Evolutionary conservation across 2,329 filamentous ascomycete species (phyloP).

Genomic region (Colletotrichum cuscutae): DNA sequence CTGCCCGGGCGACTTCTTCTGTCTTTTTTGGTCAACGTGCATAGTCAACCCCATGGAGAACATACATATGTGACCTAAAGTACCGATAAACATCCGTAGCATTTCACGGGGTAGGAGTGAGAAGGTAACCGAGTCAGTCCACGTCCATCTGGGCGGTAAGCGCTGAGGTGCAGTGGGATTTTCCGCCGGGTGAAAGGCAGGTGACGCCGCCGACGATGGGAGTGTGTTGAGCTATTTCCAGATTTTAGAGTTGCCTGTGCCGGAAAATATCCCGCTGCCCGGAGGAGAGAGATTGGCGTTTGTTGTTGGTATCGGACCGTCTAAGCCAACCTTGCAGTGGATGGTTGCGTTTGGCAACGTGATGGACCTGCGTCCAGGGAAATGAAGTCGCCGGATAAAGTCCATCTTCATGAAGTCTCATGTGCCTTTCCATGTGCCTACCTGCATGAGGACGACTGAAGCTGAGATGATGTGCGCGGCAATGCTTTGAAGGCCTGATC

Average conservation of each 20-base stretch:
- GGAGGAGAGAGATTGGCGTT: background rate
- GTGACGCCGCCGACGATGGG: conserved; percentile 15
- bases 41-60: conserved; percentile 18
- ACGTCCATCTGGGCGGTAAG: background rate
- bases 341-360: background rate
- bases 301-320: conserved; percentile 16
- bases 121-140: conserved; percentile 1
- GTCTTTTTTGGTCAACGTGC: conserved; percentile 13
- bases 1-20: conserved; percentile 2
- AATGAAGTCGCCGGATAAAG: background rate
- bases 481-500: background rate
- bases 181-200: background rate
- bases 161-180: background rate
- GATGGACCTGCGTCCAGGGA: background rate
- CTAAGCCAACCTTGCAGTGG: background rate
- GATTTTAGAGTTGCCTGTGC: background rate
- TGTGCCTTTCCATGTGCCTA: background rate
- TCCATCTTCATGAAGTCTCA: background rate
- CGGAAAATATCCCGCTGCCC: conserved; percentile 3
- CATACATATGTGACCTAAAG: background rate
- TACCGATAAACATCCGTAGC: background rate
- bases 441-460: background rate
- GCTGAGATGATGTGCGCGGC: background rate
- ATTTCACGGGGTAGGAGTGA: conserved; percentile 1
- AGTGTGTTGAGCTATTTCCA: conserved; percentile 5